Conservation (phyloP, 2,329 filamentous ascomycete genomes). For the Aspergillus novofumigatus region DNA sequence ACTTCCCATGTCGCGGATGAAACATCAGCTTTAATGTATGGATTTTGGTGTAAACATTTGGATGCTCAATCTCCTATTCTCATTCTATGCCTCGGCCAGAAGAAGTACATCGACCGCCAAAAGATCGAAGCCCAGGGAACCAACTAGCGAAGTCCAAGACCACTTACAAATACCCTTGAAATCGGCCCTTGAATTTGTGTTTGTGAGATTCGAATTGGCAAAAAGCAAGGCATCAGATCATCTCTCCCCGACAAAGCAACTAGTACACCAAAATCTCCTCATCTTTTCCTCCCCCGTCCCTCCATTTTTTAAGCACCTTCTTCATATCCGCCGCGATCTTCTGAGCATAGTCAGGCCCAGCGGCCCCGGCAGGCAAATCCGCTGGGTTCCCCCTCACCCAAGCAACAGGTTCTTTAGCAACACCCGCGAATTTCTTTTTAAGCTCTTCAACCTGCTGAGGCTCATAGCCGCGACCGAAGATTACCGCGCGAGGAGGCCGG, state of each 20-base stretch:
- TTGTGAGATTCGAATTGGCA: no score
- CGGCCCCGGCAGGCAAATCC: slow-evolving; percentile 4
- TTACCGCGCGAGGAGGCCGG: slow-evolving; percentile 19
- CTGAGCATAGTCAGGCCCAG: slow-evolving; percentile 6
- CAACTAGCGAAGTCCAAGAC: no score
- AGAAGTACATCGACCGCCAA: no score
- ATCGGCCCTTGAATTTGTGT: no score
- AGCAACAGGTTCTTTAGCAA: slow-evolving; percentile 7
- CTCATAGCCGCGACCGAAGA: slow-evolving; percentile 25
- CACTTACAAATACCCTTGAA: no score
- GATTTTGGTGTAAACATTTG: no score
- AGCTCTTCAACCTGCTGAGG: slow-evolving; percentile 11
- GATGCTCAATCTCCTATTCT: no score
- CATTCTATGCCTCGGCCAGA: no score
- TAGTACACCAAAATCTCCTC: slow-evolving; percentile 15
- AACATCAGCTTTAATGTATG: no score
- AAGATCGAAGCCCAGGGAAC: no score
- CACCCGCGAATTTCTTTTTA: slow-evolving; percentile 1
- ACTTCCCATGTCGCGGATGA: no score
- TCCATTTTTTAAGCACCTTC: slow-evolving; percentile 6
- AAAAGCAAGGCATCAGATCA: not conserved
- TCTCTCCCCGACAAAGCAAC: not conserved
- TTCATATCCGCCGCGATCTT: slow-evolving; percentile 7
- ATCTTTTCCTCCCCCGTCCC: slow-evolving; percentile 2
- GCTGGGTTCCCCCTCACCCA: slow-evolving; percentile 13